Evolutionary conservation across 2,329 filamentous ascomycete species (phyloP).

Genomic region (Raffaelea deltoideospora): DNA sequence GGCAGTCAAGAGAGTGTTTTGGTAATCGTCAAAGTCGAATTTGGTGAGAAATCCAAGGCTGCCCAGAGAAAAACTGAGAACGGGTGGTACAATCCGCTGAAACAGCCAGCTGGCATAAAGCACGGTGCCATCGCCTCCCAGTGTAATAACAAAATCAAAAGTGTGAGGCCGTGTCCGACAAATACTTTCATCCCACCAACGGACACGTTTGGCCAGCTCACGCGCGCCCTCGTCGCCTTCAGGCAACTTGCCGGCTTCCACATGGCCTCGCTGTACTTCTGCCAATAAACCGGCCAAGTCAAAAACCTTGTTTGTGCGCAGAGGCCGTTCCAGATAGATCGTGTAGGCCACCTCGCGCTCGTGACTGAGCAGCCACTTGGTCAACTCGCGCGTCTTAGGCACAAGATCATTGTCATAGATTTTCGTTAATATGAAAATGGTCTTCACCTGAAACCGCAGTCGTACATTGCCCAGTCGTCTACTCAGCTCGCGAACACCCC

Average conservation of each 20-base stretch:
- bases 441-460: conserved; percentile 66
- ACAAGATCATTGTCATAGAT: conserved; percentile 75
- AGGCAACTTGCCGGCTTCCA: conserved; percentile 12
- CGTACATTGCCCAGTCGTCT: conserved; percentile 73
- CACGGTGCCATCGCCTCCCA: conserved; percentile 93
- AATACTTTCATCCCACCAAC: conserved; percentile 72
- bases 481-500: conserved; percentile 82
- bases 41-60: conserved; percentile 93
- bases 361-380: conserved; percentile 64
- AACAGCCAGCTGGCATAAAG: conserved; percentile 95
- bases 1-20: conserved; percentile 51
- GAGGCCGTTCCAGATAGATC: conserved; percentile 68
- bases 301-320: conserved; percentile 59
- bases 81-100: conserved; percentile 84
- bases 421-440: conserved; percentile 81
- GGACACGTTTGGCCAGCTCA: conserved; percentile 38
- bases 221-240: conserved; percentile 19
- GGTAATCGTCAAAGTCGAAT: conserved; percentile 74
- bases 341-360: conserved; percentile 54
- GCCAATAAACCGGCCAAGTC: conserved; percentile 53
- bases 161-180: conserved; percentile 65
- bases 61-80: conserved; percentile 80
- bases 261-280: conserved; percentile 35
- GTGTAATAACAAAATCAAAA: conserved; percentile 86
- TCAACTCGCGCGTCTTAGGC: conserved; percentile 58